A percentile compares a stretch with the other conserved stretches of the same genome.
Evolutionary conservation across 1,139 yeast genomes (phyloP).

Genomic region (Geotrichum aggregatum): DNA sequence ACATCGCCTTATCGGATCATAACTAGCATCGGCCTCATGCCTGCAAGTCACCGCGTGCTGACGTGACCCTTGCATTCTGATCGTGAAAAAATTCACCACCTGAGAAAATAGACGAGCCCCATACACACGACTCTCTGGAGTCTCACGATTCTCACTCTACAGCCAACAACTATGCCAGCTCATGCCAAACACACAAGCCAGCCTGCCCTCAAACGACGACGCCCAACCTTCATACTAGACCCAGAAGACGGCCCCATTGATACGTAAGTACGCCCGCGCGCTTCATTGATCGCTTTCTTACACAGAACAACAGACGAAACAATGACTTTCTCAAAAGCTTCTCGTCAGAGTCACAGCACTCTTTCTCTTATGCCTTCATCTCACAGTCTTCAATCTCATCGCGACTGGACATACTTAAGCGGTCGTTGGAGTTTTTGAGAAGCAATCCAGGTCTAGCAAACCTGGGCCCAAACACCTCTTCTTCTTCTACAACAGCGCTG

Average conservation of each 20-base stretch:
- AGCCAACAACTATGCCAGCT: neutral
- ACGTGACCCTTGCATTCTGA: neutral
- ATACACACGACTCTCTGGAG: neutral
- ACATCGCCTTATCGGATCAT: no score
- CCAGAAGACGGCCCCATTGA: neutral
- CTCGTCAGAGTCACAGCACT: constrained; percentile 77
- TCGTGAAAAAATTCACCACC: neutral
- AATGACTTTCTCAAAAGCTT: constrained; percentile 40
- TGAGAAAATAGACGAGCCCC: no score
- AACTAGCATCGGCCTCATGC: neutral
- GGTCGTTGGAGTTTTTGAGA: constrained; percentile 67
- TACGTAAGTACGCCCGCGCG: neutral
- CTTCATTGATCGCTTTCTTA: neutral
- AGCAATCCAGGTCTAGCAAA: constrained; percentile 44
- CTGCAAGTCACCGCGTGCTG: neutral
- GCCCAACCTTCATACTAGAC: constrained; percentile 3
- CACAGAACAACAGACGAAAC: neutral
- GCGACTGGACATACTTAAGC: constrained; percentile 65
- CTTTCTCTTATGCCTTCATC: constrained; percentile 77
- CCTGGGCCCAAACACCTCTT: constrained; percentile 16
- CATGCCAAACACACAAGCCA: neutral
- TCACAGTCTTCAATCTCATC: constrained; percentile 78
- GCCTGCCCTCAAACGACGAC: constrained; percentile 3
- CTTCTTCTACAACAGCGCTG: constrained; percentile 22
- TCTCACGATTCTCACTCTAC: neutral